Base-by-base conservation (phyloP, 352 stramenopile genomes). In the Globisporangium ultimum region DNA sequence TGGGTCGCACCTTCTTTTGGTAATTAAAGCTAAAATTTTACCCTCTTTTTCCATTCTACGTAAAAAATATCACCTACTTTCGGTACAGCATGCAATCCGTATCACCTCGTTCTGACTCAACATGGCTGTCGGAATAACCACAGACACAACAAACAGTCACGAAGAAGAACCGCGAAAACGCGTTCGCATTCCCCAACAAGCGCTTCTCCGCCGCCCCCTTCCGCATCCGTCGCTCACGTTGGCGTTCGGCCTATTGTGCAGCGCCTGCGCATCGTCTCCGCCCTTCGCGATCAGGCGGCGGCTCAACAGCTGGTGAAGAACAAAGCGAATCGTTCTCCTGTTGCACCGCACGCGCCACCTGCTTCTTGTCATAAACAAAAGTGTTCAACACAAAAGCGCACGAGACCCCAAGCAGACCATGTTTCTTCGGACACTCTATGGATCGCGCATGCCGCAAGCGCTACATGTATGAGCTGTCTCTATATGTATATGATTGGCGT, bases 391-490 rank as follows among this genome's bases (percentile, higher is more conserved):
- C 28, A 56, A 47, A 28, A 28, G 24, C 24, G 24, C 11, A 43
- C 40, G 15, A 12, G 45, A 36, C 24, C 24, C 24, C 22, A 42
- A 3, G 17, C 20, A 14, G 9, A 53, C 32, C 55, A 93, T 93
- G 84, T 90, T 93, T 46, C 76, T 93, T n/a, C 81, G 84, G 20
- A 74, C 76, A 34, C 73, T 93, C 12, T 91, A 89, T 49, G 81
- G 79, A 41, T 87, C 80, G 48, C 84, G 84, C 50, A 89, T 91
- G 81, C 84, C 81, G 3, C 84, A 91, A 60, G 38, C 81, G 48
- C 82, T 87, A 34, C 71, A 91, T 62, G 84, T 93, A 66, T 49
- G 84, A 72, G 12, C 7, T 18, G 11, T 41, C 56, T 47, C n/a
- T 22, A 20, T 10, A 42, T 61, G 12, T 51, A 22, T 36, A 46